phyloP scores from a whole-genome alignment of 2,329 filamentous ascomycete species.

The Fusarium camptoceras region DNA sequence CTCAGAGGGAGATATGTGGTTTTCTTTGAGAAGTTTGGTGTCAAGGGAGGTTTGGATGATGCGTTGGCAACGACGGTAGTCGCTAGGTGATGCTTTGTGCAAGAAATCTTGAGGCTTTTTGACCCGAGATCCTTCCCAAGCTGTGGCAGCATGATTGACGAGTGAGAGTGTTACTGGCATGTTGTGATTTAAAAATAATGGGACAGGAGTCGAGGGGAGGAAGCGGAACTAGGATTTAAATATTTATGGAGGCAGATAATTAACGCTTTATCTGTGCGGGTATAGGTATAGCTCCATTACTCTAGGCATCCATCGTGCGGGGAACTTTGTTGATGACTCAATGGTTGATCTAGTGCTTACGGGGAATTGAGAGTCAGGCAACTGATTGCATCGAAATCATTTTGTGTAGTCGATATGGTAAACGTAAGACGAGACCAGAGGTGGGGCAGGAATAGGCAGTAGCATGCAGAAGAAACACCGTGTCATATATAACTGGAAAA shows the following conservation, averaged over 20 bases:
- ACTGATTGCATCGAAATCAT: neutral
- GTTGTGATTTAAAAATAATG: neutral
- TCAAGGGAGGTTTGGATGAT: neutral
- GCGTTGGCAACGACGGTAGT: neutral
- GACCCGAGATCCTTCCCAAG: neutral
- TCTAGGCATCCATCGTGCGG: neutral
- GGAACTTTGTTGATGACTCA: neutral
- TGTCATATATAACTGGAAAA: neutral
- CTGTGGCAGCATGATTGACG: neutral
- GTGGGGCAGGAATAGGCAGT: neutral
- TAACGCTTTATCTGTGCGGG: neutral
- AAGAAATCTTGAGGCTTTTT: neutral
- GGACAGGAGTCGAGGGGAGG: neutral
- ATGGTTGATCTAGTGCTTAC: neutral
- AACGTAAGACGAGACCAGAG: neutral
- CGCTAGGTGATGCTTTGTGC: neutral
- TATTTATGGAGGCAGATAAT: neutral
- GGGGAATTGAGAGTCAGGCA: neutral
- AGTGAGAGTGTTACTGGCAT: slow-evolving; percentile 4
- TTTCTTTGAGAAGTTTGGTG: neutral
- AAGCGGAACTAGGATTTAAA: neutral
- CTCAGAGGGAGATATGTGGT: neutral
- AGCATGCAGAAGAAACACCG: neutral
- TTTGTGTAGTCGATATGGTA: neutral
- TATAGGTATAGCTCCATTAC: too few species aligned